Evolutionary conservation across 192 early-diverging fungal species (phyloP).

Genomic region (Rhizophagus sp.): DNA sequence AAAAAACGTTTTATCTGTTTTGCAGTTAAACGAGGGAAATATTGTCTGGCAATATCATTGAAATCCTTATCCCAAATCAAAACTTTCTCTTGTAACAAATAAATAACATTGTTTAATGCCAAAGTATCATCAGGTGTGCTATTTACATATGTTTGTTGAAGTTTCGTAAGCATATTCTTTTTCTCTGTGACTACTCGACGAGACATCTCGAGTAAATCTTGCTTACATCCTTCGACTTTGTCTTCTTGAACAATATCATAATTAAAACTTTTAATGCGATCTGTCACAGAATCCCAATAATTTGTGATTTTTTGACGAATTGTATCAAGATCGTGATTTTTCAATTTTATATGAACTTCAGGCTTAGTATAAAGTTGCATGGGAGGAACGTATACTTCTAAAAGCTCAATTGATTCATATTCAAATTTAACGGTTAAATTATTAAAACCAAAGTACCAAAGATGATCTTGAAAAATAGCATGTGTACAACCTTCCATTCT

Average conservation of each 20-base stretch:
- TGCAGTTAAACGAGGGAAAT: constrained; percentile 68
- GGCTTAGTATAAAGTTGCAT: constrained; percentile 61
- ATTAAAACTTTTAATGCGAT: constrained; percentile 78
- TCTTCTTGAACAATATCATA: constrained; percentile 74
- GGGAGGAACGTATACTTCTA: constrained; percentile 74
- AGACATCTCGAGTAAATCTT: constrained; percentile 68
- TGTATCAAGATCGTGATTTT: constrained; percentile 72
- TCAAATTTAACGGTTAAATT: constrained; percentile 80
- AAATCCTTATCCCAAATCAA: constrained; percentile 85
- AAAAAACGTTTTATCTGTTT: constrained; percentile 67
- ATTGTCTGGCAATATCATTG: constrained; percentile 71
- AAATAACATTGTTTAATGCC: constrained; percentile 77
- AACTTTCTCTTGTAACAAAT: constrained; percentile 77
- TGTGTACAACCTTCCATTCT: constrained; percentile 79
- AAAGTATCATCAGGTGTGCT: constrained; percentile 77
- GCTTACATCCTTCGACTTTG: constrained; percentile 71
- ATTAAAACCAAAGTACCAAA: constrained; percentile 80
- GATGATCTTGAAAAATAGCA: constrained; percentile 78
- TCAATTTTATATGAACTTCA: constrained; percentile 65
- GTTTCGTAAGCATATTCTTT: constrained; percentile 76
- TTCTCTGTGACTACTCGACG: constrained; percentile 75
- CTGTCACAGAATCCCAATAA: constrained; percentile 87
- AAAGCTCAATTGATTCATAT: constrained; percentile 68
- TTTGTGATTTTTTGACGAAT: constrained; percentile 68
- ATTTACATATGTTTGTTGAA: constrained; percentile 82